Base-by-base conservation (phyloP, 2,329 filamentous ascomycete genomes). In the Xylariales sp. region DNA sequence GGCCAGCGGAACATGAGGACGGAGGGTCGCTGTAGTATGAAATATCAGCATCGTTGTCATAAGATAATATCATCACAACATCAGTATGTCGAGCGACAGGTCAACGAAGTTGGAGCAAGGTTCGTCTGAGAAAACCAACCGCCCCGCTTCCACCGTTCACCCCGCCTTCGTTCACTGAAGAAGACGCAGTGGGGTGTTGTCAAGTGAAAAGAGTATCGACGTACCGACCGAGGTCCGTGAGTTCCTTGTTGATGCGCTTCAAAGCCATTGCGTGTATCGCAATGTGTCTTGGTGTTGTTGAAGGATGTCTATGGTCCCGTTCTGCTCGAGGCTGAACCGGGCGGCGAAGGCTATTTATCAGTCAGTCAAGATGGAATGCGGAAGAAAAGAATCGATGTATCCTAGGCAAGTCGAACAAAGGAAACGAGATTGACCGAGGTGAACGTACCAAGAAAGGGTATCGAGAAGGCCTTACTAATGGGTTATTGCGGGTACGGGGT, bases 1-100 rank as follows among this genome's bases (percentile, higher is more conserved):
- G 93, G 54, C 93, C 93, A 60, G 93, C 93, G 65, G 91, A 97
- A 82, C 93, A 98, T 57, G 91, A 97, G 46, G 93, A 97, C 63
- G 93, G 93, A 65, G 93, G 93, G 68, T 98, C 93, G 75, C 93
- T 97, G 58, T 50, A 46, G 42, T 4, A 46, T 37, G 45, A 45
- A 31, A 53, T 25, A 48, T 65, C 51, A 68, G 61, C 51, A 51
- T 47, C 4, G 20, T 40, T 34, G 44, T 45, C 29, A 46, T 34
- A 35, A 10, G 34, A 47, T 22, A 35, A 59, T 41, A 56, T 51
- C 42, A 38, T 3, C 6, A 20, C 22, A 21, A 10, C 20, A 14
- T 14, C 5, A 32, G 20, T 7, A 19, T 31, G 18, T 10, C 10
- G 40, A 11, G 16, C 19, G 12, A 22, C n/a, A 7, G 19, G 29